A percentile compares a stretch with the other conserved stretches of the same genome.
phyloP scores from a whole-genome alignment of 306 rosid genomes.

The Styphnolobium japonicum region DNA sequence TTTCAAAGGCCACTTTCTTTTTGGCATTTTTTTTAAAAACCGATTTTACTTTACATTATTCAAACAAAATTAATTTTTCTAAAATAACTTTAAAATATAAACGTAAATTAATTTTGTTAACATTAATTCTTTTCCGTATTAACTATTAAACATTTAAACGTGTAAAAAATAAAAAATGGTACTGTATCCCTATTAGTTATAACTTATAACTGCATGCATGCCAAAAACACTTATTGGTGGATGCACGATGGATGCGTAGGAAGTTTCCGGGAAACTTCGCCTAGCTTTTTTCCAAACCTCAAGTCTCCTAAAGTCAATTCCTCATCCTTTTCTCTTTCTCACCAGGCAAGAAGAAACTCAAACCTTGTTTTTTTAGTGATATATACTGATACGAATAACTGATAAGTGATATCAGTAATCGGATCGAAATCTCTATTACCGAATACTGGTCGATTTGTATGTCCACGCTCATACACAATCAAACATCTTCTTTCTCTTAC shows the following conservation, averaged over 20 bases:
- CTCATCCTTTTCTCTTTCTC: neutral
- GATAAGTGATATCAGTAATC: neutral
- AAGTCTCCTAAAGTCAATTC: constrained; percentile 4
- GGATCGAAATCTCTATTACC: neutral
- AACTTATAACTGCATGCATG: constrained; percentile 33
- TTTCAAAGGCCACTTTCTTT: too few species aligned
- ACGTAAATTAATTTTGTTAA: too few species aligned
- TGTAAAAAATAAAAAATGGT: too few species aligned
- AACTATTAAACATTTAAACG: too few species aligned
- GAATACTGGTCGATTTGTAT: neutral
- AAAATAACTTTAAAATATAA: too few species aligned
- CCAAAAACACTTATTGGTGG: neutral
- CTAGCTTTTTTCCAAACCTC: neutral
- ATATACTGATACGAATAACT: neutral
- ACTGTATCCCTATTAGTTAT: too few species aligned
- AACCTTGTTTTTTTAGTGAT: neutral
- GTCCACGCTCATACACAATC: neutral
- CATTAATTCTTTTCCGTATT: too few species aligned
- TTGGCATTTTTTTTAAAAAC: too few species aligned
- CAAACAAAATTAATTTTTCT: too few species aligned
- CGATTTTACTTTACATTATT: too few species aligned
- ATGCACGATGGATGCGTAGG: neutral
- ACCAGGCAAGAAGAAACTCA: too few species aligned
- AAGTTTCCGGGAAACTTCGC: constrained; percentile 27
- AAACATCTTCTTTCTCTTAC: neutral